Percentiles rank a stretch among this genome's conserved stretches.
These are phyloP conservation scores for Endocarpon pusillum DNA, from an alignment of 495 filamentous ascomycete species.

Conservation along the genomic window DNA sequence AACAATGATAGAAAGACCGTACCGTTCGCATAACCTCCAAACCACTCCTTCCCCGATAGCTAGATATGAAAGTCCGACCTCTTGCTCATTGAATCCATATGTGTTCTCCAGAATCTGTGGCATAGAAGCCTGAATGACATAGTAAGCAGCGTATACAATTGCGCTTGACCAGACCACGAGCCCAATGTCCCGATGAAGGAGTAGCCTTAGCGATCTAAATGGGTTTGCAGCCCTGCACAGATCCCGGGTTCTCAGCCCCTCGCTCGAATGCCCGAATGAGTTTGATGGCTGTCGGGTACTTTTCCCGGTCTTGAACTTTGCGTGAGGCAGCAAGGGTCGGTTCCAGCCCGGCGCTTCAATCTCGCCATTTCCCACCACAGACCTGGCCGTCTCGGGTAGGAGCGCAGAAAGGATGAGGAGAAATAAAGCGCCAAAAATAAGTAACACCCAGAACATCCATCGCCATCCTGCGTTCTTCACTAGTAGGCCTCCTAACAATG, in stretches of 20 bases:
- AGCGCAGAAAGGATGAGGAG: slow-evolving; percentile 23
- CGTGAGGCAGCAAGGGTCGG: no score
- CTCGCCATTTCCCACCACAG: slow-evolving; percentile 34
- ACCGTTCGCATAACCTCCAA: no score
- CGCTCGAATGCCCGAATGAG: no score
- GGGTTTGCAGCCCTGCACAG: no score
- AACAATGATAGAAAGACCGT: no score
- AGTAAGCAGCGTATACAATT: slow-evolving; percentile 12
- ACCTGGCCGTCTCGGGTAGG: slow-evolving; percentile 37
- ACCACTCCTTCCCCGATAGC: slow-evolving; percentile 7
- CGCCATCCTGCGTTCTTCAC: slow-evolving; percentile 35
- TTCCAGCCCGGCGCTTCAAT: no score
- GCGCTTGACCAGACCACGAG: slow-evolving; percentile 10
- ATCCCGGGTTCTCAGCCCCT: no score
- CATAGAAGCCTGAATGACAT: slow-evolving; percentile 7
- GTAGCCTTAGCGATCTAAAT: background rate
- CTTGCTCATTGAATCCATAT: slow-evolving; percentile 13
- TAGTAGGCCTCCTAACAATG: slow-evolving; percentile 36
- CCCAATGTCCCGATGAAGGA: slow-evolving; percentile 4
- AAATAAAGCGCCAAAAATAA: slow-evolving; percentile 29
- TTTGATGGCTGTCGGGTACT: no score
- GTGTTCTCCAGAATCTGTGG: slow-evolving; percentile 7
- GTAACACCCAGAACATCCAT: slow-evolving; percentile 39
- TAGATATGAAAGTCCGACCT: slow-evolving; percentile 9
- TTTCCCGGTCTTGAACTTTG: no score